Conservation (phyloP, 768 basidiomycete species). For the Udeniomyces megalosporus region DNA sequence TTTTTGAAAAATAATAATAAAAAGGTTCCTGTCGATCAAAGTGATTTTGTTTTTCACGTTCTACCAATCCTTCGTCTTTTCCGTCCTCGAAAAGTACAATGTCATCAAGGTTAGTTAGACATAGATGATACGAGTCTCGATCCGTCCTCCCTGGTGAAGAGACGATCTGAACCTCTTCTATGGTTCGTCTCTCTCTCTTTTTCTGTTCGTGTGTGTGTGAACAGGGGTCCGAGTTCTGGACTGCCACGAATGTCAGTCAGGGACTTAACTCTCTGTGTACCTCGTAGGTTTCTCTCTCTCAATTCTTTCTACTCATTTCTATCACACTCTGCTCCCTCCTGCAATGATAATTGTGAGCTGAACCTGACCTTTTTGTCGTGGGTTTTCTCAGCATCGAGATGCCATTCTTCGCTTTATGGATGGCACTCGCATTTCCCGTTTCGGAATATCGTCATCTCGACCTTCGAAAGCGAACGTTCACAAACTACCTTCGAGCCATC, state of each 20-base stretch:
- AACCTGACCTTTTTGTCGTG: too few species aligned
- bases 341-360: too few species aligned
- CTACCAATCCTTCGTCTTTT: conserved; percentile 46
- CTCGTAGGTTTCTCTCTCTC: too few species aligned
- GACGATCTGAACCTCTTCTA: too few species aligned
- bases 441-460: conserved; percentile 40
- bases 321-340: too few species aligned
- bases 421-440: conserved; percentile 50
- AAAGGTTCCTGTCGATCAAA: conserved; percentile 31
- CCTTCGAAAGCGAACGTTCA: conserved; percentile 15
- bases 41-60: conserved; percentile 66
- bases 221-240: conserved; percentile 68
- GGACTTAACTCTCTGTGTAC: conserved; percentile 67
- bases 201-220: conserved; percentile 36
- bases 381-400: conserved; percentile 92
- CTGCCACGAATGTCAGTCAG: conserved; percentile 62
- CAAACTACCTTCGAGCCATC: conserved; percentile 51
- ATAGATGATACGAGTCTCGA: too few species aligned
- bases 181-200: too few species aligned
- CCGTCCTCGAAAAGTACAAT: conserved; percentile 39
- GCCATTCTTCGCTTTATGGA: conserved; percentile 59
- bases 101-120: too few species aligned
- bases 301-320: too few species aligned
- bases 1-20: too few species aligned
- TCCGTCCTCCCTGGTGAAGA: too few species aligned